Percentiles rank a stretch among this genome's conserved stretches.
phyloP scores from a whole-genome alignment of 306 rosid species.

The Pterocarpus santalinus region DNA sequence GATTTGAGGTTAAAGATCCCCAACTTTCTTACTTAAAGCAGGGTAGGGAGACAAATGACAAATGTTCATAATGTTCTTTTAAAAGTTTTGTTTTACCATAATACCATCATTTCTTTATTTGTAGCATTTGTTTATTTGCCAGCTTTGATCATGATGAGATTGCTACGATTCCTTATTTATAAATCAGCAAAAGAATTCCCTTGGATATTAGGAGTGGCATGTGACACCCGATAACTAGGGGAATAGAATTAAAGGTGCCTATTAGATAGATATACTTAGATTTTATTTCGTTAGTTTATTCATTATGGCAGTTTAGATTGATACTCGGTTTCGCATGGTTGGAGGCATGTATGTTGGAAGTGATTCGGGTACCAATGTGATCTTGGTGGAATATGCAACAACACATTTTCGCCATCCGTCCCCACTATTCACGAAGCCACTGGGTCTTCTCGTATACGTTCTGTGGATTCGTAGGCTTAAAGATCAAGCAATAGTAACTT shows the following conservation, averaged over 20 bases:
- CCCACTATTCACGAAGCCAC: constrained; percentile 31
- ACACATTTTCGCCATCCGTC: constrained; percentile 40
- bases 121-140: constrained; percentile 5
- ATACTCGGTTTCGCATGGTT: constrained; percentile 37
- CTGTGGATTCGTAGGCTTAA: constrained; percentile 56
- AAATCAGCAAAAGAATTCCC: background rate
- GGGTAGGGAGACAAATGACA: background rate
- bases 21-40: constrained; percentile 4
- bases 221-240: background rate
- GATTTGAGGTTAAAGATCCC: background rate
- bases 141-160: background rate
- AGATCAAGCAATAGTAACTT: constrained; percentile 56
- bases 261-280: background rate
- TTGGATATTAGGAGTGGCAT: constrained; percentile 24
- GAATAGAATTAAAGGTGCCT: background rate
- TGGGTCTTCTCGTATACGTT: constrained; percentile 40
- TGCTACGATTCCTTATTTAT: constrained; percentile 5
- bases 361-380: constrained; percentile 17
- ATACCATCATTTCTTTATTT: background rate
- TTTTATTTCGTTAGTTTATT: background rate
- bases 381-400: constrained; percentile 6
- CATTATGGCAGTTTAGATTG: constrained; percentile 24
- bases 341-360: constrained; percentile 42
- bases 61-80: constrained; percentile 28
- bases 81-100: background rate